Base-by-base conservation (phyloP, 306 rosid genomes). In the Ormosia semicastrata region DNA sequence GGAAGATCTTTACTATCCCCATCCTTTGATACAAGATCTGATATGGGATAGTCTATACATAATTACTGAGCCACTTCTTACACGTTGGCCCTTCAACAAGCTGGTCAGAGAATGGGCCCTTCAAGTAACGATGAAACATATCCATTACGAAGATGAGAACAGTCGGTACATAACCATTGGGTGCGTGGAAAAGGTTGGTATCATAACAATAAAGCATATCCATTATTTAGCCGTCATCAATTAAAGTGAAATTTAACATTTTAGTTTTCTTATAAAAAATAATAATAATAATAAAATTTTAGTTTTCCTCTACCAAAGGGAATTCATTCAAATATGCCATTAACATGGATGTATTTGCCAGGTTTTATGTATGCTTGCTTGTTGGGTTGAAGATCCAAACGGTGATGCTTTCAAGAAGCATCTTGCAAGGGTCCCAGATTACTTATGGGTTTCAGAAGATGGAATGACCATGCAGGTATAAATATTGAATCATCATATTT, bases 301-400 rank as follows among this genome's bases (percentile, higher is more conserved):
- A 2, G 9, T 43, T 46, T 58, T 49, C 41, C 11, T 30, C 4
- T 41, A 47, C 14, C 4, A 56, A 74, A 54, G 8, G 6, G 43
- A 36, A 30, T 41, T 14, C 43, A 46, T 67, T 24, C 37, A 75
- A 56, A 39, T 49, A 50, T 17, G 10, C 11, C 10, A 59, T 65
- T 39, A 60, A 82, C 70, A 68, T 29, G 12, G 14, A 76, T 59
- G 33, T 53, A 47, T 52, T 59, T 47, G 14, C 46, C 39, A 90
- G 97, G 86, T 81, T 3, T 77, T 93, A 36, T 86, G 90, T 9
- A 93, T 91, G 96, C 90, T 93, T 52, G 89, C 92, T 44, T 93
- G 97, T 77, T 93, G 94, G 96, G 92, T 65, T 17, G 96, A 93
- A 85, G 92, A 93, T 83, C 93, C 97, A 10, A 71, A 91, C 13